phyloP scores from a whole-genome alignment of 306 rosid genomes.

The Cyamopsis tetragonoloba region DNA sequence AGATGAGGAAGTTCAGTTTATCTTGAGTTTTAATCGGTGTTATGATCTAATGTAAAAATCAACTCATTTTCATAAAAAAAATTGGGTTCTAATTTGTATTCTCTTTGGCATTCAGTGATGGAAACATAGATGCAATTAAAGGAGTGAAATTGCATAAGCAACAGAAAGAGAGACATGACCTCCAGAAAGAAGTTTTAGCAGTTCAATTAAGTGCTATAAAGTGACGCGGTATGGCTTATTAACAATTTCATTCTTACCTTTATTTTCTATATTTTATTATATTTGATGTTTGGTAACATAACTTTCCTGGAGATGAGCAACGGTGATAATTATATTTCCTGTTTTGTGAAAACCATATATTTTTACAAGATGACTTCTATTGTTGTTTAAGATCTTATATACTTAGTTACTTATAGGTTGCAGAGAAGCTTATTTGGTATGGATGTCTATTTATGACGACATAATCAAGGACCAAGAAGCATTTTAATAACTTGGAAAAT shows the following conservation, averaged over 20 bases:
- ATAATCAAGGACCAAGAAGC: too few relatives aligned
- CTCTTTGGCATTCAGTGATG: conserved; percentile 31
- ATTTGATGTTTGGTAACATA: conserved; percentile 3
- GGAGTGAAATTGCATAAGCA: conserved; percentile 28
- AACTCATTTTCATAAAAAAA: conserved; percentile 15
- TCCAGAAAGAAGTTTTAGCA: conserved; percentile 52
- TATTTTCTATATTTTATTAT: conserved; percentile 5
- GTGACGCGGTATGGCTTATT: background rate
- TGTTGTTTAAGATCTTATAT: background rate
- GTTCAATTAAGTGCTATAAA: background rate
- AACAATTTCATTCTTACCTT: background rate
- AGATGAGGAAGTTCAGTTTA: background rate
- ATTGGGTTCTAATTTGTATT: conserved; percentile 25
- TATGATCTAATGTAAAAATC: background rate
- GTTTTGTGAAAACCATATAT: background rate
- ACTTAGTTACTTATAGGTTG: conserved; percentile 1
- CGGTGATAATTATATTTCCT: background rate
- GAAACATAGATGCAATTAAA: conserved; percentile 22
- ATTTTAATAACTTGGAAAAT: too few relatives aligned
- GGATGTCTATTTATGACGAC: too few relatives aligned
- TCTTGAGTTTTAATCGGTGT: background rate
- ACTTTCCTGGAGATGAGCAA: background rate
- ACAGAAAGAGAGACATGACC: conserved; percentile 39
- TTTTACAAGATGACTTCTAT: conserved; percentile 4
- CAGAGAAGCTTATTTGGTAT: too few relatives aligned